Conservation (phyloP, 257 asterid genomes). For the Prunella vulgaris region DNA sequence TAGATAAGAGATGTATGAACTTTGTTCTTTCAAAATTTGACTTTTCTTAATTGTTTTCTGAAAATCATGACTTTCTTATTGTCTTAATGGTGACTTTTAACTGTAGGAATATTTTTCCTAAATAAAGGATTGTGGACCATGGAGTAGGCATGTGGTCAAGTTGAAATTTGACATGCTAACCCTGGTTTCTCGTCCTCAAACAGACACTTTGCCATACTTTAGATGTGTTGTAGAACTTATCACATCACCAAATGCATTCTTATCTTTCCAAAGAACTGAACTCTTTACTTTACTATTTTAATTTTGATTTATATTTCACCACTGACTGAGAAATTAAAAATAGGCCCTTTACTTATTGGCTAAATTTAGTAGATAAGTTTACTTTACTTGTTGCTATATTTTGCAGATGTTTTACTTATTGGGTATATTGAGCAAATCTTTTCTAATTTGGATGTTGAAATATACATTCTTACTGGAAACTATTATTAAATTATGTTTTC, state of each 20-base stretch:
- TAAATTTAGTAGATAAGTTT: neutral
- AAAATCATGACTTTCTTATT: neutral
- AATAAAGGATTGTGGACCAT: neutral
- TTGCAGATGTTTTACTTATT: neutral
- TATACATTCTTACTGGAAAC: constrained; percentile 6
- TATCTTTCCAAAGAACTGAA: neutral
- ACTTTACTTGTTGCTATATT: constrained; percentile 12
- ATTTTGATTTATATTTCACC: neutral
- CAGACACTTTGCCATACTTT: constrained; percentile 5
- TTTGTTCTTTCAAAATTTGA: constrained; percentile 2
- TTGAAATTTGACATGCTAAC: constrained; percentile 14
- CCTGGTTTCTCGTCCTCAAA: constrained; percentile 9
- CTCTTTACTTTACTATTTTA: neutral
- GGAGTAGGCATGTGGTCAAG: neutral
- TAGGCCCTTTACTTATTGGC: constrained; percentile 14
- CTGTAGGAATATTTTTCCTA: neutral
- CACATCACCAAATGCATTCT: neutral
- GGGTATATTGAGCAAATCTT: neutral
- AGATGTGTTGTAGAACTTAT: neutral
- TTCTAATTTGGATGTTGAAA: neutral
- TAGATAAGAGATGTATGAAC: neutral
- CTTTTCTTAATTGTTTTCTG: neutral
- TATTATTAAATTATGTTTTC: constrained; percentile 11
- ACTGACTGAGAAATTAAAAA: neutral
- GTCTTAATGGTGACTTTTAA: neutral